Conservation (phyloP, 805 yeast species). For the Candida maltosa region DNA sequence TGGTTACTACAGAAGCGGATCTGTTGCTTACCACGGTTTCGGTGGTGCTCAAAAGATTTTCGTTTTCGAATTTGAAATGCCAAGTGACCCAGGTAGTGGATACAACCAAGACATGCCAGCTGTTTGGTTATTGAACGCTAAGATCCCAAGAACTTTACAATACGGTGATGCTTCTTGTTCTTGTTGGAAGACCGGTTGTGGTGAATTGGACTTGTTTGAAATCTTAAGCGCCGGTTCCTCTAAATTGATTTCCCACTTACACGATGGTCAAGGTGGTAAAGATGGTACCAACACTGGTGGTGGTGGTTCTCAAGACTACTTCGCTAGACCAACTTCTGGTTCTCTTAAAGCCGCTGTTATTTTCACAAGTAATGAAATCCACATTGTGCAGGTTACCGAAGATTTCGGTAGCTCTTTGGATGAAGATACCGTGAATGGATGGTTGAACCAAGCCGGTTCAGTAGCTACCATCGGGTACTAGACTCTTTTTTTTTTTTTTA, state of each 20-base stretch:
- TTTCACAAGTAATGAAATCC: slow-evolving; percentile 56
- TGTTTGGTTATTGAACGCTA: slow-evolving; percentile 91
- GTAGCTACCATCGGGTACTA: slow-evolving; percentile 27
- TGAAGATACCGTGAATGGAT: slow-evolving; percentile 48
- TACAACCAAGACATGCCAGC: slow-evolving; percentile 95
- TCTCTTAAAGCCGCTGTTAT: slow-evolving; percentile 89
- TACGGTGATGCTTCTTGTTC: slow-evolving; percentile 85
- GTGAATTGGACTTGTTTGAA: slow-evolving; percentile 95
- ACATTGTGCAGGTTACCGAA: slow-evolving; percentile 60
- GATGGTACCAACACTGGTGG: slow-evolving; percentile 57
- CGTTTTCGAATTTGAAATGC: slow-evolving; percentile 93
- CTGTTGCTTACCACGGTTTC: slow-evolving; percentile 94
- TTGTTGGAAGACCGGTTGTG: slow-evolving; percentile 97
- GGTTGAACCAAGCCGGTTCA: slow-evolving; percentile 57
- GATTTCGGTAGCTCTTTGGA: slow-evolving; percentile 43
- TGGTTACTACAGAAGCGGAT: slow-evolving; percentile 82
- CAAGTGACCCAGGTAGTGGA: slow-evolving; percentile 54
- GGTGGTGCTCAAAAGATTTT: slow-evolving; percentile 82
- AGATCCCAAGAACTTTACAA: slow-evolving; percentile 94
- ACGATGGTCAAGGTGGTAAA: slow-evolving; percentile 72
- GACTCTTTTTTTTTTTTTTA: neutral
- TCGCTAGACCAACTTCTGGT: slow-evolving; percentile 74
- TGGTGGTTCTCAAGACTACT: slow-evolving; percentile 86
- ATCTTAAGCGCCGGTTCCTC: slow-evolving; percentile 72
- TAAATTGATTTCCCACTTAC: slow-evolving; percentile 77